Conservation (phyloP, 2,329 filamentous ascomycete genomes). For the Aureobasidium subglaciale region DNA sequence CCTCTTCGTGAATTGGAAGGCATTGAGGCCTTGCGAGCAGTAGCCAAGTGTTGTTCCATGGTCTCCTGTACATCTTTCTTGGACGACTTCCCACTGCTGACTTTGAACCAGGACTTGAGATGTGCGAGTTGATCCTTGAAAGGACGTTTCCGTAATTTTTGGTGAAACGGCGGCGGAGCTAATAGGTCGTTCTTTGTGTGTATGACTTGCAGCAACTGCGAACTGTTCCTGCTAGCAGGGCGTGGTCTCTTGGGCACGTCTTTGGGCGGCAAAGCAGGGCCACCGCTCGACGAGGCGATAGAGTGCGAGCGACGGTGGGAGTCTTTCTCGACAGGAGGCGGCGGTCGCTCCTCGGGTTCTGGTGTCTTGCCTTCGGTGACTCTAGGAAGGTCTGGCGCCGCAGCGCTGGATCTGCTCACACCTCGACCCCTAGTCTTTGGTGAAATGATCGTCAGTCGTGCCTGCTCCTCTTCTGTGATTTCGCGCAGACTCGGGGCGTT, state of each 20-base stretch:
- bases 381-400: constrained; percentile 67
- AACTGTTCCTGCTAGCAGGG: constrained; percentile 39
- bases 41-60: neutral
- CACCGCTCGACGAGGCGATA: constrained; percentile 62
- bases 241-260: constrained; percentile 64
- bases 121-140: constrained; percentile 61
- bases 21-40: neutral
- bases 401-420: constrained; percentile 57
- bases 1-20: neutral
- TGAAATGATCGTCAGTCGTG: constrained; percentile 37
- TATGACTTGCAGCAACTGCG: constrained; percentile 81
- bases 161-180: constrained; percentile 41
- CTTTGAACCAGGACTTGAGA: constrained; percentile 67
- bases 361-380: constrained; percentile 57
- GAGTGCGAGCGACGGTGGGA: constrained; percentile 53
- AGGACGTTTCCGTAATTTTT: constrained; percentile 53
- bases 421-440: constrained; percentile 69
- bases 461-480: constrained; percentile 64
- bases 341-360: constrained; percentile 42
- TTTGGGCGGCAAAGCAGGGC: constrained; percentile 73
- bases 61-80: constrained; percentile 4
- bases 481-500: constrained; percentile 65
- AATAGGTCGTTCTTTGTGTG: constrained; percentile 60
- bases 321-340: constrained; percentile 70
- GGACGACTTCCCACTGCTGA: constrained; percentile 25